Evolutionary conservation across 345 rosid genomes (phyloP).

Genomic region (Rhodamnia rubescens): DNA sequence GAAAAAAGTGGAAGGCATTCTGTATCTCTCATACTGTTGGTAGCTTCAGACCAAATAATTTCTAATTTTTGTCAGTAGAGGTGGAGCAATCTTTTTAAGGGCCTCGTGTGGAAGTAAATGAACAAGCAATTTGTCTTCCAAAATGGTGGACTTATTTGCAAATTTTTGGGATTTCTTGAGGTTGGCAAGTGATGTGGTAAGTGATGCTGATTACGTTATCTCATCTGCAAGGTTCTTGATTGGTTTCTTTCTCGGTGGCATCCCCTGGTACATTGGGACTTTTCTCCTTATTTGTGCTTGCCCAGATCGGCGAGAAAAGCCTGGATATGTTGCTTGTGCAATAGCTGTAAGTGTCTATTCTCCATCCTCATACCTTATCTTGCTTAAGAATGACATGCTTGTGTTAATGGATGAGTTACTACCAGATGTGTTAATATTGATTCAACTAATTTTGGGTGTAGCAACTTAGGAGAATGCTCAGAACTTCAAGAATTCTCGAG

Average conservation of each 20-base stretch:
- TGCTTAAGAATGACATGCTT: neutral
- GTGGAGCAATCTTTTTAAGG: neutral
- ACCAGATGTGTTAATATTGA: neutral
- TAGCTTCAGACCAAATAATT: neutral
- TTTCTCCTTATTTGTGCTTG: constrained; percentile 37
- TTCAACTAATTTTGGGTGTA: neutral
- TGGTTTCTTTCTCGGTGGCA: constrained; percentile 80
- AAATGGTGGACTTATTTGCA: neutral
- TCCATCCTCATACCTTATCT: neutral
- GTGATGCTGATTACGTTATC: neutral
- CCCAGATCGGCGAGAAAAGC: constrained; percentile 70
- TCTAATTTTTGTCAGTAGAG: neutral
- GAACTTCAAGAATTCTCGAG: neutral
- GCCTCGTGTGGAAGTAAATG: neutral
- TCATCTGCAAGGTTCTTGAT: constrained; percentile 36
- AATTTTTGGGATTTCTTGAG: neutral
- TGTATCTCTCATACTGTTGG: neutral
- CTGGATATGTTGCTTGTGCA: constrained; percentile 75
- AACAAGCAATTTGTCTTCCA: neutral
- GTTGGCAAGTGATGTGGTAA: neutral
- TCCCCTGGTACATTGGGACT: constrained; percentile 82
- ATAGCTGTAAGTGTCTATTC: constrained; percentile 47
- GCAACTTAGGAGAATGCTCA: neutral
- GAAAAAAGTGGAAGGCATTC: neutral
- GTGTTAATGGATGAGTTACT: neutral